These are phyloP conservation scores for Cadophora sp. DNA, from an alignment of 2,329 filamentous ascomycete species.

Conservation along the genomic window DNA sequence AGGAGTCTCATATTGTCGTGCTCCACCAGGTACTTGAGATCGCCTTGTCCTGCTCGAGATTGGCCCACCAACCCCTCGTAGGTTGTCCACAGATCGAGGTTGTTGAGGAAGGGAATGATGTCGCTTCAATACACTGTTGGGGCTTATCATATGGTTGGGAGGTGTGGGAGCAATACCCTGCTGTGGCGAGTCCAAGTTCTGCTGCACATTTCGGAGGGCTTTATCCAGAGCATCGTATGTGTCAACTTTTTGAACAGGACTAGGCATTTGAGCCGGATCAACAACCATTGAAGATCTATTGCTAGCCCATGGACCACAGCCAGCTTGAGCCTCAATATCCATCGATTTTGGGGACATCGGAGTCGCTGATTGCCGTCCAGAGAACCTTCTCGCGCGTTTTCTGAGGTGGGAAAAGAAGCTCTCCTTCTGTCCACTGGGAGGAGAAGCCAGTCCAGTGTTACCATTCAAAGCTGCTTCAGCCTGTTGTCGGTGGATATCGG, in stretches of 20 bases:
- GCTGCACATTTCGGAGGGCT: slow-evolving; percentile 61
- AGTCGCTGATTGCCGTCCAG: slow-evolving; percentile 80
- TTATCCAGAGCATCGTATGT: slow-evolving; percentile 67
- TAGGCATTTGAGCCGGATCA: slow-evolving; percentile 58
- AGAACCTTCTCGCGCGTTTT: slow-evolving; percentile 90
- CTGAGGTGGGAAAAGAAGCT: slow-evolving; percentile 98
- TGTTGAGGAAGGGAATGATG: slow-evolving; percentile 70
- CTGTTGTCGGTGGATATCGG: slow-evolving; percentile 87
- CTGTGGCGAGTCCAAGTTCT: slow-evolving; percentile 52
- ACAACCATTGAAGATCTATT: slow-evolving; percentile 85
- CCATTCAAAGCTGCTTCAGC: slow-evolving; percentile 91
- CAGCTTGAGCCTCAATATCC: slow-evolving; percentile 91
- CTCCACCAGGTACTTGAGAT: slow-evolving; percentile 75
- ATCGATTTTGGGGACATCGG: slow-evolving; percentile 81
- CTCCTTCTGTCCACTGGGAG: slow-evolving; percentile 83
- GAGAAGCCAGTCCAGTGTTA: slow-evolving; percentile 75
- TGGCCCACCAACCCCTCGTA: slow-evolving; percentile 59
- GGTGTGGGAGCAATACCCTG: slow-evolving; percentile 52
- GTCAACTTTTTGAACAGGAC: slow-evolving; percentile 59
- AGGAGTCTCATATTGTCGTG: slow-evolving; percentile 89
- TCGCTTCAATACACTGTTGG: slow-evolving; percentile 63
- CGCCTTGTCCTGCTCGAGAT: slow-evolving; percentile 82
- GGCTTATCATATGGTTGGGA: slow-evolving; percentile 57
- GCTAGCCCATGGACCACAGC: slow-evolving; percentile 86
- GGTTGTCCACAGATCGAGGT: slow-evolving; percentile 64